Base-by-base conservation (phyloP, 371 early-diverging fungal species). In the Mucor circinelloides region DNA sequence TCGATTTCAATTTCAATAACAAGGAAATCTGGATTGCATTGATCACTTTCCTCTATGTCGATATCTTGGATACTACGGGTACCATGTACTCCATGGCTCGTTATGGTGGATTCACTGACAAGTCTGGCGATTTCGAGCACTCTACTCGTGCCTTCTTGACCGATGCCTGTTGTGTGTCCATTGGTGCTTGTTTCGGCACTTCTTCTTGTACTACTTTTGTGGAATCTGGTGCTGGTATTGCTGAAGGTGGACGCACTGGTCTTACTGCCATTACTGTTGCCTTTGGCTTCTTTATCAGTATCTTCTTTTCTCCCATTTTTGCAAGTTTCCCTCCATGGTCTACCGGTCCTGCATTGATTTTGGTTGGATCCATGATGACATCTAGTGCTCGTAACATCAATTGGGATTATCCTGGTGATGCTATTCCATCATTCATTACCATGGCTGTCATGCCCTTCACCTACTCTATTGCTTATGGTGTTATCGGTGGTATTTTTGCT, bases 251-350 rank as follows among this genome's bases (percentile, higher is more conserved):
- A n/a, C 80, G 84, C 21, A 94, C 93, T 0, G 93, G 93, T 44
- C 81, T 94, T 56, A 89, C 93, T n/a, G 89, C 91, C 13, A 77
- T 94, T n/a, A 74, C 84, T 0, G 81, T 87, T 6, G 86, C 85
- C 2, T 72, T 93, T 71, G 80, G 88, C 59, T 92, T 94, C 83
- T 88, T 92, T 60, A 73, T 93, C 40, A 85, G 89, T 21, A 78
- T 93, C 46, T 92, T 94, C 82, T 91, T 93, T 66, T 88, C 93
- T 1, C 94, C 94, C 19, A 91, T 93, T 66, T 92, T 92, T 79
- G 94, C 93, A 12, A 87, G 90, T 36, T 90, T 93, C 80, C 94
- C 93, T 28, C 91, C 92, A 2, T 93, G 93, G 92, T 90, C 93
- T 3, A 92, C 93, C 0, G 92, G 93, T 7, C 92, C 92, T 4